Base-by-base conservation (phyloP, 495 filamentous ascomycete species). In the Aspergillus carlsbadensis region DNA sequence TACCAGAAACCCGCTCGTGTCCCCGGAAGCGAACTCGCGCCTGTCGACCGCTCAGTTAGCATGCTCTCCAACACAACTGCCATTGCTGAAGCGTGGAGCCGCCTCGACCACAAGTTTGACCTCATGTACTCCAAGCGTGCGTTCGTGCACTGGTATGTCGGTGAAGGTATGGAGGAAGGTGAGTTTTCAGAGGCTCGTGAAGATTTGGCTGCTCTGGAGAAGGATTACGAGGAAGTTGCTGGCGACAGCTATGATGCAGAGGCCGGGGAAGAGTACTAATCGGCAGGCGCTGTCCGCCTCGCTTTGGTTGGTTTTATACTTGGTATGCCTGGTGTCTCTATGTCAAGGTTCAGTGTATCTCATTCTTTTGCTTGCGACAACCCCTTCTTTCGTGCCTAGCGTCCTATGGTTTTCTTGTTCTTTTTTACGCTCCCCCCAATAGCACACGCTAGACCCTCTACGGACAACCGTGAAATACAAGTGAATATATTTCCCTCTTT, bases 81-180 rank as follows among this genome's bases (percentile, higher is more conserved):
- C 55, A 94, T 96, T 57, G 85, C 91, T 42, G 91, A 96, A 73
- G 91, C 91, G 40, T 96, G 91, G 91, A 84, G 82, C 42, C 87
- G 90, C 59, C 80, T 96, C 26, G 89, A 93, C 72, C 85, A 90
- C 79, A 96, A 96, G 76, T 96, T 96, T 75, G 91, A 96, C 64
- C 88, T 96, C 60, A 96, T 96, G 91, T 95, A 96, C 79, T 89
- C 84, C 77, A 96, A 96, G 84, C 89, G 91, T 64, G 91, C 91
- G 39, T 96, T 96, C 67, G 91, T 96, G 14, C 91, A 96, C 74
- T 96, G 91, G 91, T 96, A 96, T 66, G 91, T 96, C 42, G 91
- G 91, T 64, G 91, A 96, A 76, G 91, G 91, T 75, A 96, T 96
- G 91, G 91, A 96, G 79, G 91, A 96, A 70, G 91, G 91, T 61